A percentile compares a stretch with the other conserved stretches of the same genome.
Evolutionary conservation across 2,329 filamentous ascomycete genomes (phyloP).

Genomic region (Emergomyces pasteurianus): DNA sequence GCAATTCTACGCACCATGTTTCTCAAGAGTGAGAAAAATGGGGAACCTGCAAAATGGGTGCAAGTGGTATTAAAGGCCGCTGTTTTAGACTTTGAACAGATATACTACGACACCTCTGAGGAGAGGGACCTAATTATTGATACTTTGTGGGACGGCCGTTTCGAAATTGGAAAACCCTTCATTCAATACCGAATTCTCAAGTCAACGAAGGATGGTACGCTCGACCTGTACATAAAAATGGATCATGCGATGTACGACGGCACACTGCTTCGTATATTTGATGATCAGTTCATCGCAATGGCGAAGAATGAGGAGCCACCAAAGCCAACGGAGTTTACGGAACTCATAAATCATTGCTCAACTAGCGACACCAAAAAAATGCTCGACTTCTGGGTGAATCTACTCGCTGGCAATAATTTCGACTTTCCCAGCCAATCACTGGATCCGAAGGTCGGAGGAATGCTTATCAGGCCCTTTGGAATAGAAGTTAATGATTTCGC

Average conservation of each 20-base stretch:
- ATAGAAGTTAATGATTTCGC: slow-evolving; percentile 14
- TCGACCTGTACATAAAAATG: slow-evolving; percentile 27
- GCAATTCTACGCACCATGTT: slow-evolving; percentile 73
- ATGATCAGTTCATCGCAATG: slow-evolving; percentile 22
- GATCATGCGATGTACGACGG: slow-evolving; percentile 83
- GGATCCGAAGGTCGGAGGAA: slow-evolving; percentile 7
- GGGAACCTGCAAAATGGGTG: slow-evolving; percentile 41
- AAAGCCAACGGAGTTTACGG: slow-evolving; percentile 18
- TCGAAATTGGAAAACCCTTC: slow-evolving; percentile 23
- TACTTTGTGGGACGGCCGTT: slow-evolving; percentile 16
- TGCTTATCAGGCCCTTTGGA: slow-evolving; percentile 5
- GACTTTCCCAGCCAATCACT: slow-evolving; percentile 1
- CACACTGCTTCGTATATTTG: slow-evolving; percentile 27
- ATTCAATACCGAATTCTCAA: slow-evolving; percentile 23
- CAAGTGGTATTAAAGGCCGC: slow-evolving; percentile 52
- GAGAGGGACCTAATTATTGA: slow-evolving; percentile 15
- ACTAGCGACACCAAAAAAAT: neutral
- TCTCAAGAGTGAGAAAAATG: slow-evolving; percentile 33
- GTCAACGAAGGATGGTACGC: slow-evolving; percentile 11
- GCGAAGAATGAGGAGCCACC: slow-evolving; percentile 8
- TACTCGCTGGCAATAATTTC: slow-evolving; percentile 12
- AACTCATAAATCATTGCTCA: neutral
- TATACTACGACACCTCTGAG: slow-evolving; percentile 12
- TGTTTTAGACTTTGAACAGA: slow-evolving; percentile 6
- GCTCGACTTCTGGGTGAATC: slow-evolving; percentile 11